Conservation (phyloP, 2,329 filamentous ascomycete genomes). For the Pestalotiopsis sp. region DNA sequence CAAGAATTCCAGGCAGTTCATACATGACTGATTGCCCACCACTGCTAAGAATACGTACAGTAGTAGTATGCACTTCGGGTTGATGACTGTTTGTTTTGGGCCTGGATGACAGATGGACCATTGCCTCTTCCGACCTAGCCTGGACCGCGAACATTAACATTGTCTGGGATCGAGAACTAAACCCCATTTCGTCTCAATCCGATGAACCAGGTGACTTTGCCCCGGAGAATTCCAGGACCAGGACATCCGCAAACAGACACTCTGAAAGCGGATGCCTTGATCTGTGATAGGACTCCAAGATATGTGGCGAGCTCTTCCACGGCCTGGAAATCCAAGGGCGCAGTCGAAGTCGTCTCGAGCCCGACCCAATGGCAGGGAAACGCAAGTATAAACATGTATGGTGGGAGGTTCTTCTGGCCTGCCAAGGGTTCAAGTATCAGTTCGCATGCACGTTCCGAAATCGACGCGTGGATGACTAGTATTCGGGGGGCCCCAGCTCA, state of each 20-base stretch:
- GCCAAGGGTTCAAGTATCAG: background rate
- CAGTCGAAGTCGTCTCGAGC: background rate
- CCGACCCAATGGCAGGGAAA: background rate
- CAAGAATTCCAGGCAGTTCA: background rate
- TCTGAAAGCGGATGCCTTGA: too few species aligned
- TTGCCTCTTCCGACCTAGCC: background rate
- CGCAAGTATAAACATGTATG: background rate
- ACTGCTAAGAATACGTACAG: background rate
- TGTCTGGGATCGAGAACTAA: slow-evolving; percentile 2
- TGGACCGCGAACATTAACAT: background rate
- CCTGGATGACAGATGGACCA: background rate
- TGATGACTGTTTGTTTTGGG: background rate
- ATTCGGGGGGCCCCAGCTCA: background rate
- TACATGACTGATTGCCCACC: background rate
- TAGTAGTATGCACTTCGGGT: background rate
- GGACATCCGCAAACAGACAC: background rate
- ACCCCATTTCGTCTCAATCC: slow-evolving; percentile 3
- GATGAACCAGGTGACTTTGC: slow-evolving; percentile 5
- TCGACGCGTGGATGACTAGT: background rate
- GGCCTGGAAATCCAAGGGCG: background rate
- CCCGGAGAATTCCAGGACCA: background rate
- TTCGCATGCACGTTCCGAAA: background rate
- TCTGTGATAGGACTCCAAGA: background rate
- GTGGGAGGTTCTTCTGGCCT: background rate
- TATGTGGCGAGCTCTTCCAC: background rate